Evolutionary conservation across 139 green algal genomes (phyloP).

Genomic region (Chlamydomonas sp.): DNA sequence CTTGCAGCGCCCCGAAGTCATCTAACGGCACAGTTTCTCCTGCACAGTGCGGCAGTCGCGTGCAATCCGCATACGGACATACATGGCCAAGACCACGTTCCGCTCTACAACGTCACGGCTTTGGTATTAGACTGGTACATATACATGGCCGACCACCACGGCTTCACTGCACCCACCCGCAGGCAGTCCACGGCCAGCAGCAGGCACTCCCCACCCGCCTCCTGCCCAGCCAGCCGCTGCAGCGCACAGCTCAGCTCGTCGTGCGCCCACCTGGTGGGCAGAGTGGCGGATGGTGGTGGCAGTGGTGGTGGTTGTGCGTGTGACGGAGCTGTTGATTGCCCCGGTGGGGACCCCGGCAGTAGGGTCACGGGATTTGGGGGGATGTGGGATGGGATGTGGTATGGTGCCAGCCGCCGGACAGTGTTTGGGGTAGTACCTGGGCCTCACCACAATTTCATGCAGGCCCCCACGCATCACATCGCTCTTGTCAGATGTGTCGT

Average conservation of each 20-base stretch:
- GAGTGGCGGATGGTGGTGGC: not conserved
- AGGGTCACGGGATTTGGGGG: not conserved
- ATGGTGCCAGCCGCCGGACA: not conserved
- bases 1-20: too few species aligned
- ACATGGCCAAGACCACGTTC: too few species aligned
- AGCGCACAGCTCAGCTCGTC: not conserved
- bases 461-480: too few species aligned
- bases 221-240: not conserved
- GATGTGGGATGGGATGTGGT: not conserved
- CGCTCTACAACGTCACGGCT: too few species aligned
- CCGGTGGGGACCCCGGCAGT: not conserved
- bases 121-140: too few species aligned
- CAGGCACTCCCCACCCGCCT: slow-evolving; percentile 28
- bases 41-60: too few species aligned
- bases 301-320: not conserved
- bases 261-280: not conserved
- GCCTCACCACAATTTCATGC: too few species aligned
- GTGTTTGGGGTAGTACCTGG: too few species aligned
- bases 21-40: too few species aligned
- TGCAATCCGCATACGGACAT: too few species aligned
- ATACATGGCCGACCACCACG: not conserved
- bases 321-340: not conserved
- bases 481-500: too few species aligned
- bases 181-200: slow-evolving; percentile 22
- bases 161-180: not conserved